A percentile compares a stretch with the other conserved stretches of the same genome.
phyloP scores from a whole-genome alignment of 2,329 filamentous ascomycete species.

The Fusarium pseudoanthophilum region DNA sequence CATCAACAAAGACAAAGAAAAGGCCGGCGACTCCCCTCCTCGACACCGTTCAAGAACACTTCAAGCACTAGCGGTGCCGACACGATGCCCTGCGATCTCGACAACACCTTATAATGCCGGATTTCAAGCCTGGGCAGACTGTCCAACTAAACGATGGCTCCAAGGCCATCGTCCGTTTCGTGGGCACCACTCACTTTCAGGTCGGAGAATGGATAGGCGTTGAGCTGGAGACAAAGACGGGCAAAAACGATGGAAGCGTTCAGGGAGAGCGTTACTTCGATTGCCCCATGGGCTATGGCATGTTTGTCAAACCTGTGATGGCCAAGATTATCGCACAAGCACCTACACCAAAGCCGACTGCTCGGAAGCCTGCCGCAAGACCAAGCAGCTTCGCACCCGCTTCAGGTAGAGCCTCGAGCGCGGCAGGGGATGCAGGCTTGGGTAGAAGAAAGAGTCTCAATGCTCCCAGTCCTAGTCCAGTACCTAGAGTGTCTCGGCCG shows the following conservation, averaged over 20 bases:
- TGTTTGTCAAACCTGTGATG: constrained; percentile 84
- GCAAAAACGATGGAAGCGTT: constrained; percentile 95
- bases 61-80: constrained; percentile 18
- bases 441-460: constrained; percentile 75
- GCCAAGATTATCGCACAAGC: constrained; percentile 68
- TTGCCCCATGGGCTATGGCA: constrained; percentile 78
- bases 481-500: constrained; percentile 64
- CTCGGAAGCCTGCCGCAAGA: constrained; percentile 54
- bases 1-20: constrained; percentile 10
- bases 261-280: constrained; percentile 90
- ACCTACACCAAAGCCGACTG: constrained; percentile 51
- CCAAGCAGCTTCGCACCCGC: constrained; percentile 62
- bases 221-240: constrained; percentile 81
- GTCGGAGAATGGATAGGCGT: constrained; percentile 89
- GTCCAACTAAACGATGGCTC: constrained; percentile 84
- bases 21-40: neutral
- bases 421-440: constrained; percentile 62
- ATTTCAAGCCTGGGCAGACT: constrained; percentile 74
- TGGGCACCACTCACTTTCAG: constrained; percentile 83
- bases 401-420: constrained; percentile 53
- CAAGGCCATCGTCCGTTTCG: constrained; percentile 80
- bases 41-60: neutral
- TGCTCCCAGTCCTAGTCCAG: constrained; percentile 78
- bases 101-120: constrained; percentile 56
- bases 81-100: constrained; percentile 49